Percentiles rank a stretch among this genome's conserved stretches.
These are phyloP conservation scores for Annulohypoxylon moriforme DNA, from an alignment of 495 filamentous ascomycete species.

Conservation along the genomic window DNA sequence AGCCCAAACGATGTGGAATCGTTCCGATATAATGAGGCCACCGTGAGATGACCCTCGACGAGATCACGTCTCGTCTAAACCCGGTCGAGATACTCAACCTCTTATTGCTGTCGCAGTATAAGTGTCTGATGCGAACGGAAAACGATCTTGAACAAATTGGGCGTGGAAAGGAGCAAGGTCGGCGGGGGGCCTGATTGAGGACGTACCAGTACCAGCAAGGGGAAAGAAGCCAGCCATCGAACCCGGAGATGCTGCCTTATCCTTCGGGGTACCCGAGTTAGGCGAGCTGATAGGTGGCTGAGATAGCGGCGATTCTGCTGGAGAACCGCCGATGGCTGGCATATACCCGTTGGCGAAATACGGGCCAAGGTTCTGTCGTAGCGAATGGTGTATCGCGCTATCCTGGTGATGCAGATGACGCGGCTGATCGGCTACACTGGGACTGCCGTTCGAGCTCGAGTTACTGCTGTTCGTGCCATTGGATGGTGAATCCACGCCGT, in stretches of 20 bases:
- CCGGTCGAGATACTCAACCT: slow-evolving; percentile 26
- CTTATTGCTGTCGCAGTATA: slow-evolving; percentile 54
- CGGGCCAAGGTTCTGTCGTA: slow-evolving; percentile 49
- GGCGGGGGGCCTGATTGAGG: slow-evolving; percentile 47
- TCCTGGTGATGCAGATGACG: slow-evolving; percentile 45
- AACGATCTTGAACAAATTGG: slow-evolving; percentile 52
- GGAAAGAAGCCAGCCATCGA: slow-evolving; percentile 43
- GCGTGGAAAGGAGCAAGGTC: slow-evolving; percentile 47
- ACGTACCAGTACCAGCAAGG: slow-evolving; percentile 58
- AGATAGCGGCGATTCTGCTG: slow-evolving; percentile 49
- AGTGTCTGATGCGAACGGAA: slow-evolving; percentile 55
- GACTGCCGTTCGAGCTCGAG: slow-evolving; percentile 54
- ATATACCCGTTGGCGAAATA: slow-evolving; percentile 49
- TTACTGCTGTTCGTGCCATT: slow-evolving; percentile 45
- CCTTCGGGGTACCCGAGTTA: slow-evolving; percentile 37
- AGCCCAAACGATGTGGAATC: not conserved
- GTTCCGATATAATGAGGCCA: not conserved
- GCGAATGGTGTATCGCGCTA: slow-evolving; percentile 55
- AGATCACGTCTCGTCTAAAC: not conserved
- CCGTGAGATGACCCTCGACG: not conserved
- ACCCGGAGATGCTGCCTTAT: slow-evolving; percentile 40
- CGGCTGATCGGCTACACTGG: slow-evolving; percentile 47
- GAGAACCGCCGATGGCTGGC: slow-evolving; percentile 46
- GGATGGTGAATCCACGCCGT: slow-evolving; percentile 47
- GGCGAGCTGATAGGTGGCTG: slow-evolving; percentile 36